phyloP scores from a whole-genome alignment of 2,329 filamentous ascomycete genomes.

The Aspergillus hortae region DNA sequence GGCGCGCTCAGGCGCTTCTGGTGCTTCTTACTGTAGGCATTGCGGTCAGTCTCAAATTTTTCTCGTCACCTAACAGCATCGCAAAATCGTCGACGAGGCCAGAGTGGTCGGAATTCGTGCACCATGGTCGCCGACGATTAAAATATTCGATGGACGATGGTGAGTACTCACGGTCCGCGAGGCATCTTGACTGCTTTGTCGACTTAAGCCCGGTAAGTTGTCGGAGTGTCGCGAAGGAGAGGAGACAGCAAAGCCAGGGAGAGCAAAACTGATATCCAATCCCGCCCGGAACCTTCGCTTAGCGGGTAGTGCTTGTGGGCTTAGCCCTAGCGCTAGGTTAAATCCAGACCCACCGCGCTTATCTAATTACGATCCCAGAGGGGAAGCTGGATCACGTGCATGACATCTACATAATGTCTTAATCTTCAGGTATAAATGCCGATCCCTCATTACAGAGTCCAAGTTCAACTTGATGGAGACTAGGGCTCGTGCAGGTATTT shows the following conservation, averaged over 20 bases:
- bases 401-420: too few species aligned
- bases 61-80: background rate
- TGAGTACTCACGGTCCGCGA: constrained; percentile 55
- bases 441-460: too few species aligned
- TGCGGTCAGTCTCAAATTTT: constrained; percentile 23
- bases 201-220: constrained; percentile 35
- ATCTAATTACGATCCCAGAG: background rate
- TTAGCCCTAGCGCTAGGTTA: constrained; percentile 29
- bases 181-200: constrained; percentile 49
- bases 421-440: too few species aligned
- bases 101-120: background rate
- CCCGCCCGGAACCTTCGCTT: constrained; percentile 29
- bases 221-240: constrained; percentile 33
- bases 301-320: constrained; percentile 26
- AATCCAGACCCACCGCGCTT: constrained; percentile 11
- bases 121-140: background rate
- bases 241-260: constrained; percentile 18
- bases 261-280: constrained; percentile 18
- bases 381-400: background rate
- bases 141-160: background rate
- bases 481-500: too few species aligned
- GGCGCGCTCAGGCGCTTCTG: constrained; percentile 99
- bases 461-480: too few species aligned
- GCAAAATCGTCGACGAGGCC: background rate
- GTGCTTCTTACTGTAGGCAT: constrained; percentile 80